phyloP scores from a whole-genome alignment of 163 green algal species.

The Volvox carteri region DNA sequence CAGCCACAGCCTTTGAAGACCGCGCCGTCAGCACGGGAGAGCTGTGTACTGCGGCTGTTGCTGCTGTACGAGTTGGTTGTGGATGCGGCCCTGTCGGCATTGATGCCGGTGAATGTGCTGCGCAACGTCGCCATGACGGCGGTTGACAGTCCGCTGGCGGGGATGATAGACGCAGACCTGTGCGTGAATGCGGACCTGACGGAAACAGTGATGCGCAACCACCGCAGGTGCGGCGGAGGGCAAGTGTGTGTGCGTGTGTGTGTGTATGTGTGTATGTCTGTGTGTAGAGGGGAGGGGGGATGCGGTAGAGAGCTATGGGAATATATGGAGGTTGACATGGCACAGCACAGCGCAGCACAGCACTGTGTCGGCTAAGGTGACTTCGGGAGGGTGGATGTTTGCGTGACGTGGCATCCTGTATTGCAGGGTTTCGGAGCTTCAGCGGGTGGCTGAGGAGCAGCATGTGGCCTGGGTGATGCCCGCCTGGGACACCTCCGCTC shows the following conservation, averaged over 20 bases:
- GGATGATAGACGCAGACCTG: conserved; percentile 25
- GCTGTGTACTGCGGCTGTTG: background rate
- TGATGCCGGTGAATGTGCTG: conserved; percentile 16
- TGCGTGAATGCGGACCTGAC: background rate
- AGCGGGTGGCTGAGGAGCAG: background rate
- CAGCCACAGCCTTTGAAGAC: no score
- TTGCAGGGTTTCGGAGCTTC: background rate
- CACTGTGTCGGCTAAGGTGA: no score
- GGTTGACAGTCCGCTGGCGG: background rate
- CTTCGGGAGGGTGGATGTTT: no score
- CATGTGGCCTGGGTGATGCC: background rate
- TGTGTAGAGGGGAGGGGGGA: background rate
- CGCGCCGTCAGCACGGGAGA: background rate
- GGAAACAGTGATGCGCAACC: background rate
- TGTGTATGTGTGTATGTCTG: background rate
- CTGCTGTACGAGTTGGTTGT: background rate
- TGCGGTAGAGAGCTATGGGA: background rate
- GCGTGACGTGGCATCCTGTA: background rate
- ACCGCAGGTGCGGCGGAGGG: background rate
- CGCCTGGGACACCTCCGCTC: background rate
- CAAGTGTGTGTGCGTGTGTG: background rate
- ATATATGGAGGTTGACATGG: no score
- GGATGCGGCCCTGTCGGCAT: background rate
- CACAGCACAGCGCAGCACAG: no score
- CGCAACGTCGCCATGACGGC: conserved; percentile 3